Evolutionary conservation across 805 yeast genomes (phyloP).

Genomic region (Suhomyces vadensis): DNA sequence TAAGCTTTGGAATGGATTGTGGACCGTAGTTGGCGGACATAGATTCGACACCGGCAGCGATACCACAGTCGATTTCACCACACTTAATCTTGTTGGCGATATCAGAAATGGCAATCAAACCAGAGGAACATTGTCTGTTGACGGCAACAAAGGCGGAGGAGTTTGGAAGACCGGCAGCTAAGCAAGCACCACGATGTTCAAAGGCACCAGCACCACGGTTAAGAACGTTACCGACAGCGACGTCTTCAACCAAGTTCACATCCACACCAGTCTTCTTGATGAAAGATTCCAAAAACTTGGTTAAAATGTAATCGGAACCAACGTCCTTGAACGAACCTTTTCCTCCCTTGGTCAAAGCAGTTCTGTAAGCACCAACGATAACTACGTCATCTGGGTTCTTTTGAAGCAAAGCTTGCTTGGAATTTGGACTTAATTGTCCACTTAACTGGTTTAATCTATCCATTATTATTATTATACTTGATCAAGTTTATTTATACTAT

Average conservation of each 20-base stretch:
- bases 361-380: slow-evolving; percentile 84
- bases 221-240: slow-evolving; percentile 87
- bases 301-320: slow-evolving; percentile 74
- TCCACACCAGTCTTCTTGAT: slow-evolving; percentile 55
- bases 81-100: slow-evolving; percentile 82
- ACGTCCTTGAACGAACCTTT: slow-evolving; percentile 84
- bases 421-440: slow-evolving; percentile 43
- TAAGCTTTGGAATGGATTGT: slow-evolving; percentile 57
- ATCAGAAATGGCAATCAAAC: slow-evolving; percentile 86
- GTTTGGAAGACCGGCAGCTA: slow-evolving; percentile 89
- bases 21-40: slow-evolving; percentile 93
- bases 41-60: slow-evolving; percentile 92
- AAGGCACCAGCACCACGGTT: slow-evolving; percentile 93
- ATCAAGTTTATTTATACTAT: background rate
- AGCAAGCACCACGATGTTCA: slow-evolving; percentile 88
- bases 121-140: slow-evolving; percentile 95
- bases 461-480: slow-evolving; percentile 22
- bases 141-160: slow-evolving; percentile 76
- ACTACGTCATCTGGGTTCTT: slow-evolving; percentile 88
- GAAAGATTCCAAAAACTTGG: slow-evolving; percentile 62
- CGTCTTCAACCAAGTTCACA: slow-evolving; percentile 66
- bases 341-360: slow-evolving; percentile 86
- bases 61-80: slow-evolving; percentile 89
- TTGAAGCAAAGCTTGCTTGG: slow-evolving; percentile 44
- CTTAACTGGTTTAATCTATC: slow-evolving; percentile 49